phyloP scores from a whole-genome alignment of 306 rosid genomes.

The Purshia tridentata region DNA sequence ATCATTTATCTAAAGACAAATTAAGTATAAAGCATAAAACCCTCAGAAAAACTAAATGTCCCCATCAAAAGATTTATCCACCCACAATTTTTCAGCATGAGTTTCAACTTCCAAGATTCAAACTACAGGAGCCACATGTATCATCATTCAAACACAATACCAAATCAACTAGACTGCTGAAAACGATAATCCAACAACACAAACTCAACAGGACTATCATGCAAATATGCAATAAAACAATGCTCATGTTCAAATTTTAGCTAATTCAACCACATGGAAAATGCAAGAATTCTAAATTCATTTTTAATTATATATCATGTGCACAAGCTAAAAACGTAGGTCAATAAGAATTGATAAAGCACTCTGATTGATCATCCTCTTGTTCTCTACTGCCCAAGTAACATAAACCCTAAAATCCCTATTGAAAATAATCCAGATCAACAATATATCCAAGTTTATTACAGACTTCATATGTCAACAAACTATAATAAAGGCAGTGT shows the following conservation, averaged over 20 bases:
- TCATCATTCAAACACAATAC: neutral
- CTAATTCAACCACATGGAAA: constrained; percentile 13
- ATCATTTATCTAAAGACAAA: neutral
- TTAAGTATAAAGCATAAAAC: neutral
- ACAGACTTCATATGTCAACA: constrained; percentile 12
- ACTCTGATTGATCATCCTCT: neutral
- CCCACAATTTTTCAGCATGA: neutral
- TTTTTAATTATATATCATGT: constrained; percentile 8
- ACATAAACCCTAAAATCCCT: constrained; percentile 15
- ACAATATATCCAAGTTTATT: neutral
- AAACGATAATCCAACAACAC: neutral
- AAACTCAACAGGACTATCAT: constrained; percentile 9
- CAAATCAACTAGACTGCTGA: neutral
- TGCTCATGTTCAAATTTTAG: constrained; percentile 9
- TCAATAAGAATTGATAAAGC: constrained; percentile 1
- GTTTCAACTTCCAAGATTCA: neutral
- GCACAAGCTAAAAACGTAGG: constrained; percentile 20
- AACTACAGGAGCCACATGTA: neutral
- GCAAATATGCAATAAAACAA: constrained; percentile 8
- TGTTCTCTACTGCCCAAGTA: constrained; percentile 8
- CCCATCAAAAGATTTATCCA: neutral
- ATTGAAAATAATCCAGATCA: constrained; percentile 25
- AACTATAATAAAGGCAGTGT: constrained; percentile 2
- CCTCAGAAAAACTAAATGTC: neutral
- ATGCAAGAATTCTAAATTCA: constrained; percentile 4